Evolutionary conservation across 176 grass and related monocot species (phyloP), one percentile per base, ranked within the genome.

Genomic region (Musa acuminata): DNA sequence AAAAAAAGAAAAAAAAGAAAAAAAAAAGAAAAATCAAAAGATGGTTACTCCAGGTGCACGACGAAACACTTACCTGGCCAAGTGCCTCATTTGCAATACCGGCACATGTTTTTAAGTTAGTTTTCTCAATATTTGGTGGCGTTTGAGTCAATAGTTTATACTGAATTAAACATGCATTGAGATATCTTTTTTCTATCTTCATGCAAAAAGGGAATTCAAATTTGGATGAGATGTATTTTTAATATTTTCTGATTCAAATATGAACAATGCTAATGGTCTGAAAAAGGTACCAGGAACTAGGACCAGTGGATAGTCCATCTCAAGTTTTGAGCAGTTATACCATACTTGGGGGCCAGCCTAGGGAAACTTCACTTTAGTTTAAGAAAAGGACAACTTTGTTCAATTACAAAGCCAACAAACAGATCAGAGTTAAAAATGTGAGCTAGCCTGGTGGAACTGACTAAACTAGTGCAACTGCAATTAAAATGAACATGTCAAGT

Each of bases 161-260:
- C 2, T 63, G 9, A 22, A 3, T 21, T 63, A 67, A 67, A 29
- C 11, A 67, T 67, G 64, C 12, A 27, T 22, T 8, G 9, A 67
- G 11, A 67, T 2, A 25, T 67, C 11, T 79, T 81, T 53, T 29
- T 82, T 72, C 51, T 62, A 13, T 67, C 16, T 35, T 67, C 12
- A 29, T 67, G 64, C 24, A 67, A 67, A 67, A 67, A 14, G 13
- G 26, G 23, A 35, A 19, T 29, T 35, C 2, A 35, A 24, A 16
- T 67, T 67, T 35, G 25, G 23, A 25, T 35, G 25, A 14, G 14
- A 17, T 67, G 4, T 35, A 27, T 25, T 67, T 43, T 64, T 67
- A n/a, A 29, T 22, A 16, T 67, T 67, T 67, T 29, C 29, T 67
- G 12, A 67, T 43, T 67, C 25, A 26, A 13, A 29, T 4, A 29